Conservation (phyloP, 179 eudicot species). For the Silene vulgaris region DNA sequence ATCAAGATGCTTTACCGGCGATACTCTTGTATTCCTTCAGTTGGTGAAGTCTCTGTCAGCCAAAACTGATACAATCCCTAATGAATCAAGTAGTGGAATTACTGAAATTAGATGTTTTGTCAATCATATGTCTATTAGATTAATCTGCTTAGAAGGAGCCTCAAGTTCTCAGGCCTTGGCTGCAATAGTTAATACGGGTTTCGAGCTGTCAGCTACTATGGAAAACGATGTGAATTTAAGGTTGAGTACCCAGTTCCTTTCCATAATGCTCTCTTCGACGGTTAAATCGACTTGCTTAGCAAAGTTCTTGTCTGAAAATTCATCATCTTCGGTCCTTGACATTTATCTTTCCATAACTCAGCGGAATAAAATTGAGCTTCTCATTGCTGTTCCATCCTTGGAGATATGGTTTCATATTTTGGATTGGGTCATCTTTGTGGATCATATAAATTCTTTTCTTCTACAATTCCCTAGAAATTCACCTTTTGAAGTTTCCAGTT, state of each 20-base stretch:
- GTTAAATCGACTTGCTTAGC: conserved; percentile 43
- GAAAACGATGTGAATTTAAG: conserved; percentile 34
- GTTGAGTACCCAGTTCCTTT: conserved; percentile 44
- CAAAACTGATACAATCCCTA: conserved; percentile 25
- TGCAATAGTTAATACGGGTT: conserved; percentile 53
- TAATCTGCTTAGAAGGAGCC: conserved; percentile 33
- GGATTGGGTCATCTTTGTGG: conserved; percentile 63
- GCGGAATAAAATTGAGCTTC: conserved; percentile 36
- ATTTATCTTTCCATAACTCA: conserved; percentile 36
- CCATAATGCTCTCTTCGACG: conserved; percentile 46
- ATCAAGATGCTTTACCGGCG: conserved; percentile 51
- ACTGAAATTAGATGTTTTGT: conserved; percentile 47
- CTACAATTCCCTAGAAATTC: conserved; percentile 26
- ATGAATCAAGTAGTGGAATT: conserved; percentile 27
- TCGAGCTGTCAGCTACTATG: conserved; percentile 48
- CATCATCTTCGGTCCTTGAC: conserved; percentile 48
- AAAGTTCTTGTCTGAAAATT: conserved; percentile 38
- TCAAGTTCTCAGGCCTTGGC: conserved; percentile 30
- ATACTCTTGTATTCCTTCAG: conserved; percentile 54
- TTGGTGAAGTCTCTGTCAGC: conserved; percentile 38
- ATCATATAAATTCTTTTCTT: conserved; percentile 37
- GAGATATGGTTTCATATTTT: conserved; percentile 62
- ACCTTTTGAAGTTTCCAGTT: conserved; percentile 22
- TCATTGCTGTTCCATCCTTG: conserved; percentile 53
- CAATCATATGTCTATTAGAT: conserved; percentile 40